Evolutionary conservation across 495 filamentous ascomycete species (phyloP), one percentile per base, ranked within the genome.

Genomic region (Penicillium turbatum): DNA sequence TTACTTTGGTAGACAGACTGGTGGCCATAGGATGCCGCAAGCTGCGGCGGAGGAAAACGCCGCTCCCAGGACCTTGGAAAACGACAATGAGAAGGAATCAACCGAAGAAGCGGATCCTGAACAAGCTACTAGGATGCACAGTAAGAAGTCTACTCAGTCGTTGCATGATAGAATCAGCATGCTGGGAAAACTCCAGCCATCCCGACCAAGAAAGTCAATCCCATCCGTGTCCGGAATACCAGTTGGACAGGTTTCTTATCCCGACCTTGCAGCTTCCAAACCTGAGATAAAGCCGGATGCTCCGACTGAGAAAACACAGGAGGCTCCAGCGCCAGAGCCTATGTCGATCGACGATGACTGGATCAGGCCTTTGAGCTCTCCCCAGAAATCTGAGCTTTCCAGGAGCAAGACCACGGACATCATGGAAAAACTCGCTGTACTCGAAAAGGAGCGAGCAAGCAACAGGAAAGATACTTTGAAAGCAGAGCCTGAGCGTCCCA

Each of bases 151-250:
- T 5, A 97, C 93, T 2, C 90, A 97, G 64, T 79, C 86, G 9
- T 77, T 98, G 15, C 88, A 95, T 53, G 95, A 97, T 54, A 87
- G 89, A 59, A 96, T 98, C 60, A 92, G 85, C 63, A 90, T 92
- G 83, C 80, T 98, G 16, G 91, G 91, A 19, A 88, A 97, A 65
- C 78, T 82, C 1, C 87, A 90, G 60, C 75, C 86, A 39, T 75
- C 85, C 29, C 76, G 86, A 40, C 73, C 82, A 3, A 88, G 85
- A 3, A 92, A 92, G 61, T 86, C 85, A 10, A 84, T 90, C 26
- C 74, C 83, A 0, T 75, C 82, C 51, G 63, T 67, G 10, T 57
- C 72, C 26, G 68, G 71, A 4, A 30, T 67, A 6, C 53, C 76
- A 30, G 54, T 60, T 19, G 59, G 64, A 15, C 74, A 78, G 36